Conservation (phyloP, 129 eudicot species). For the Sambucus nigra region DNA sequence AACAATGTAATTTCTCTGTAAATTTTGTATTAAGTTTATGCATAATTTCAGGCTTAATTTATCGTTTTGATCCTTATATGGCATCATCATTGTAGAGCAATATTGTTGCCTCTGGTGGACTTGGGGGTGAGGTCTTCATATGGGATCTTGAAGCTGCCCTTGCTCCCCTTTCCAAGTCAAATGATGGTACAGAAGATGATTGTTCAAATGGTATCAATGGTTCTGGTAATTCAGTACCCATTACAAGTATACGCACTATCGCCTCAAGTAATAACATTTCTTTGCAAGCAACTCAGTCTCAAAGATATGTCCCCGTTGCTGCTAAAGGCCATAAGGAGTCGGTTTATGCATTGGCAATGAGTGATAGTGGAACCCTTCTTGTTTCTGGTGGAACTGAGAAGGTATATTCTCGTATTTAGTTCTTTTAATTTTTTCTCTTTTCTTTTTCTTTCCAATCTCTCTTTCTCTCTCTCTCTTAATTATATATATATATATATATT, state of each 20-base stretch:
- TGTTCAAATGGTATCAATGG: conserved; percentile 51
- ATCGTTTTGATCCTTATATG: conserved; percentile 1
- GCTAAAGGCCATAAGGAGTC: conserved; percentile 99
- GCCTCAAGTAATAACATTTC: conserved; percentile 75
- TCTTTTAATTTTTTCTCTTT: conserved; percentile 7
- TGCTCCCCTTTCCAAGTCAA: conserved; percentile 56
- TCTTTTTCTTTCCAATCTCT: conserved; percentile 1
- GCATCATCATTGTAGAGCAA: conserved; percentile 45
- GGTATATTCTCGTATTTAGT: conserved; percentile 30
- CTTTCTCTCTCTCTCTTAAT: not conserved
- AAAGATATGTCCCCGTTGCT: conserved; percentile 63
- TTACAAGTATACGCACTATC: conserved; percentile 63
- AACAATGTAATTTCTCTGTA: conserved; percentile 38
- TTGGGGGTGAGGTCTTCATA: conserved; percentile 89
- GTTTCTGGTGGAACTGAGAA: conserved; percentile 99
- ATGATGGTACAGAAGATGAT: conserved; percentile 65
- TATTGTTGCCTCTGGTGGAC: conserved; percentile 77
- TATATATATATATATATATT: too few relatives aligned
- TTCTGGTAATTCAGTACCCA: conserved; percentile 40
- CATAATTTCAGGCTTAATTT: conserved; percentile 4
- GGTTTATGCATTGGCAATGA: conserved; percentile 93
- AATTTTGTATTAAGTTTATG: not conserved
- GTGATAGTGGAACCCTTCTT: conserved; percentile 81
- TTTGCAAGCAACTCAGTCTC: conserved; percentile 56
- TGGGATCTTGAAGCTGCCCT: conserved; percentile 97